Base-by-base conservation (phyloP, 2,329 filamentous ascomycete genomes). In the Blastomyces emzantsi region DNA sequence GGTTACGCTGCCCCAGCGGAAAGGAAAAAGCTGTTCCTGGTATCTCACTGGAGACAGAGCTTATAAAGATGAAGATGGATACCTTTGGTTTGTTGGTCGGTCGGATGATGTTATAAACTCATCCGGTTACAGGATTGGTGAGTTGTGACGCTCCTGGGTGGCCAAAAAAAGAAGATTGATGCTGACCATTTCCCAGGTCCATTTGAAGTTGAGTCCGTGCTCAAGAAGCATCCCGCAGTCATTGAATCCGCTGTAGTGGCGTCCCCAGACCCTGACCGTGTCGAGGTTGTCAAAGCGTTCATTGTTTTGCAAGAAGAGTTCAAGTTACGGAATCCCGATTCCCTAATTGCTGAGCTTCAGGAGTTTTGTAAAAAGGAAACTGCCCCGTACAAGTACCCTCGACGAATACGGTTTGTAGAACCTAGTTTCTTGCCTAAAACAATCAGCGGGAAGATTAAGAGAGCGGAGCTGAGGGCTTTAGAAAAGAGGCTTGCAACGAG, bases 281-380 rank as follows among this genome's bases (percentile, higher is more conserved):
- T 75, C 9, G 76, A 78, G 62, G 74, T 77, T 22, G 75, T 78
- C 28, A 78, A 78, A 60, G 76, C 76, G 0, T 78, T 78, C 63
- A 67, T 78, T 55, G 75, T 78, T 1, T 65, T 77, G 36, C 75
- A 71, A 9, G 56, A 67, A 45, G 61, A 71, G 63, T 66, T 64
- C 43, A 60, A 66, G 9, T 66, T 64, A 55, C 65, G 64, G 19
- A 64, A 39, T 64, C 65, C 52, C 60, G 64, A 66, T 7, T 61
- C 57, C 5, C 66, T 77, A 28, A 65, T 71, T 47, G 71, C 70
- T 61, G 75, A 77, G 64, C 43, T 78, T 45, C 76, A 78, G 64
- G 71, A 75, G 19, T 77, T 76, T 62, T 78, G 76, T 68, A 78
- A 77, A 64, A 66, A 67, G 60, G 69, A 77, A 64, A 74, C 75